Base-by-base conservation (phyloP, 768 basidiomycete genomes). In the Phaeotremella fagi region DNA sequence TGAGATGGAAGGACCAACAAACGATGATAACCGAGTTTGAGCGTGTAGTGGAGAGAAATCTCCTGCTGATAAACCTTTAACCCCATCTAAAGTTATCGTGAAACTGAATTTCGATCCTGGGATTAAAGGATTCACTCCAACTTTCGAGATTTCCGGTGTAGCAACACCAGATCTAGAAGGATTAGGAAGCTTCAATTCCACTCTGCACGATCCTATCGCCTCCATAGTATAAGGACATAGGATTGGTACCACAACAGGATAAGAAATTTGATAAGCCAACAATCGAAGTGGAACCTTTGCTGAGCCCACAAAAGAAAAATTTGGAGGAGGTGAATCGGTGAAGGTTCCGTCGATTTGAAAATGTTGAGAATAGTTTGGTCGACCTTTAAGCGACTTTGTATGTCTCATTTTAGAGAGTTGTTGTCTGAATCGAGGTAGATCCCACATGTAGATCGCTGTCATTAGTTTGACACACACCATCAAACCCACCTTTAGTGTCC, bases 351-450 rank as follows among this genome's bases (percentile, higher is more conserved):
- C 86, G 14, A 85, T 85, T 26, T 88, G 88, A 77, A 98, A 95
- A 74, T 98, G 94, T 59, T 85, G 86, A 9, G 89, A 87, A 74
- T 92, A 94, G 3, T 86, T 88, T 5, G 94, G 95, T 42, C 87
- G 84, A 73, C 90, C 88, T 59, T 90, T 86, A 70, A 91, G 90
- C 23, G 85, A 84, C 5, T 86, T 87, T 33, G 91, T 77, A 71
- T 92, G 94, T 47, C 90, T 85, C 92, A 98, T 98, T 57, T 87
- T 86, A 63, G 85, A 84, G 16, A 97, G 76, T 56, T 90, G 91
- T 60, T 90, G 88, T 60, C 86, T 82, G 74, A 97, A 83, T 26
- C 88, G 83, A 64, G 88, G 85, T 38, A 91, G 75, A 16, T 90
- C 90, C 94, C 94, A 99, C 5, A 85, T 80, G 71, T 92, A 92